Percentiles rank a stretch among this genome's conserved stretches.
These are phyloP conservation scores for Lophiostoma macrostomum DNA, from an alignment of 495 filamentous ascomycete genomes.

Conservation along the genomic window DNA sequence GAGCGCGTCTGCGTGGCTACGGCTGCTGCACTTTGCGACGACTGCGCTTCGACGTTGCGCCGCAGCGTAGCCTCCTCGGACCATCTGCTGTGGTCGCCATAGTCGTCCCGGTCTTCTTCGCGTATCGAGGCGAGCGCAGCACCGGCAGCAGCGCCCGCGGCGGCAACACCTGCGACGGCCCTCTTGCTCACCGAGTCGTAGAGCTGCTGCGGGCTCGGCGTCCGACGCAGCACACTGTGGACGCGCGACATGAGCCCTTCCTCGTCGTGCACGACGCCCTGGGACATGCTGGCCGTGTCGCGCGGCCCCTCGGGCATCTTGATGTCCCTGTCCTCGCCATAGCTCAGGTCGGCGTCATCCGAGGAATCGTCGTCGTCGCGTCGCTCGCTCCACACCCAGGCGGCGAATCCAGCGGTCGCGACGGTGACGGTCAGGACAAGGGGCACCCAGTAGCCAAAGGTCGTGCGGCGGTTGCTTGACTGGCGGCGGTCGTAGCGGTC, in stretches of 20 bases:
- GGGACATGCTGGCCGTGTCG: slow-evolving; percentile 14
- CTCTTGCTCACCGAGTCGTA: slow-evolving; percentile 73
- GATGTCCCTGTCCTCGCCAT: slow-evolving; percentile 31
- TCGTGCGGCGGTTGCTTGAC: slow-evolving; percentile 62
- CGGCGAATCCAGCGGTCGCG: slow-evolving; percentile 76
- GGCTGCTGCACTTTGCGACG: slow-evolving; percentile 22
- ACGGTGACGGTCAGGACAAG: slow-evolving; percentile 78
- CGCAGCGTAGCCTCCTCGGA: slow-evolving; percentile 65
- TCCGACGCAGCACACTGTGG: slow-evolving; percentile 78
- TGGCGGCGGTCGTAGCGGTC: slow-evolving; percentile 61
- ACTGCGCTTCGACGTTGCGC: slow-evolving; percentile 38
- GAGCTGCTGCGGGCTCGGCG: slow-evolving; percentile 85
- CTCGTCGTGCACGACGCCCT: slow-evolving; percentile 47
- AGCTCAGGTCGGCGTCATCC: slow-evolving; percentile 35
- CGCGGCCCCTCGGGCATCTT: slow-evolving; percentile 38
- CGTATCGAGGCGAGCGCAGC: slow-evolving; percentile 78
- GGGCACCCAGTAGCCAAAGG: slow-evolving; percentile 81
- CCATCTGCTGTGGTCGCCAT: slow-evolving; percentile 80
- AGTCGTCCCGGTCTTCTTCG: slow-evolving; percentile 70
- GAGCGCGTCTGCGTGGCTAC: slow-evolving; percentile 31
- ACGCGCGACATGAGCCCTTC: slow-evolving; percentile 66
- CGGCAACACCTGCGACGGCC: slow-evolving; percentile 74
- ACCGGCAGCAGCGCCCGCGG: slow-evolving; percentile 76
- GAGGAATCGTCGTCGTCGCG: slow-evolving; percentile 64
- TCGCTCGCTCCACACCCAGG: slow-evolving; percentile 92